Base-by-base conservation (phyloP, 148 eudicot genomes). In the Nepenthes mirabilis region DNA sequence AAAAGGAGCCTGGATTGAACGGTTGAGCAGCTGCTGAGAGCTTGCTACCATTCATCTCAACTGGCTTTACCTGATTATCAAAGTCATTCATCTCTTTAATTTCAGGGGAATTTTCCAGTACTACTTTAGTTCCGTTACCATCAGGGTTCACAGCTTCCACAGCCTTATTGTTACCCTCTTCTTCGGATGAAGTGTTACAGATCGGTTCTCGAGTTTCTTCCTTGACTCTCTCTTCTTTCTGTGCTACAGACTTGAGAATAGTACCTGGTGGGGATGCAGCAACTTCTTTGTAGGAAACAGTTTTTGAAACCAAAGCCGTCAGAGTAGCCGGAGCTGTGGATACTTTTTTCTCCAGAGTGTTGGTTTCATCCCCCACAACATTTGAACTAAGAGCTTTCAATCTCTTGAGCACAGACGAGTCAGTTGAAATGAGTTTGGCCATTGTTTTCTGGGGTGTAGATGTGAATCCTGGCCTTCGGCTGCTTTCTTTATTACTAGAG, bases 211-310 rank as follows among this genome's bases (percentile, higher is more conserved):
- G 23, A 14, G 35, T 71, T 65, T 76, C 83, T 34, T 61, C 88
- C 34, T 54, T 59, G 37, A 63, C 53, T 65, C 75, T 74, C 67
- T 86, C 91, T 58, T 82, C 82, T 66, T 75, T 72, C 68, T 78
- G 82, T 54, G 69, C 40, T 10, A 77, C 54, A 37, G 91, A 82
- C 80, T 86, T 94, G 52, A 81, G 76, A 69, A 94, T 86, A 23
- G 99, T 89, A 60, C 99, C 99, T 60, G 99, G 99, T 12, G 97
- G 91, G 13, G 99, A 82, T 64, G 86, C 71, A 0, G 99, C 99
- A 37, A 94, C 99, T 70, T 89, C 97, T 75, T 94, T 94, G 83
- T 94, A 94, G 37, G 99, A 86, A 65, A 89, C 59, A 33, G 97
- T 80, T 76, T 94, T 94, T 4, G 91, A 79, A 65, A 94, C 95